Base-by-base conservation (phyloP, 2,329 filamentous ascomycete species). In the Rhexocercosporidium sp. region DNA sequence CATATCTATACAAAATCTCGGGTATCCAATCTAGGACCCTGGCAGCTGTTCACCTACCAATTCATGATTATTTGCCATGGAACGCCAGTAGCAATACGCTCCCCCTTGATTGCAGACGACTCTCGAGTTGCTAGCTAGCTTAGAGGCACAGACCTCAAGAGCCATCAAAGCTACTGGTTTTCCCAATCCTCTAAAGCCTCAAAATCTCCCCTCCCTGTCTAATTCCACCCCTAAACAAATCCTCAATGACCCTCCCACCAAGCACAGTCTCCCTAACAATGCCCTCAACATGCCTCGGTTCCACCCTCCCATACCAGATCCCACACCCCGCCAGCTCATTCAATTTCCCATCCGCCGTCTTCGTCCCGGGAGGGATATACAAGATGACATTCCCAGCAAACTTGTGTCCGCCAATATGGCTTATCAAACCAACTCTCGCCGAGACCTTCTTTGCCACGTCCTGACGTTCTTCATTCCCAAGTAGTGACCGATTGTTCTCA, bases 361-460 rank as follows among this genome's bases (percentile, higher is more conserved):
- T 81, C 69, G 82, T 67, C 0, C 75, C 75, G 0, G 89, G 90
- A 4, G 93, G 92, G 5, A 96, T 77, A 74, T 96, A 96, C 1
- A 96, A 79, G 57, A 96, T 93, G 41, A 95, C 86, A 77, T 96
- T 96, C 1, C 93, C 93, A 0, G 93, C 93, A 77, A 90, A 95
- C 77, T 94, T 94, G 79, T 96, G 93, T 0, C 93, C 93, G 0
- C 92, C 92, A 62, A 96, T 89, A 74, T 96, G 93, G 68, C 90
- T 93, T 64, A 94, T 91, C 64, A 90, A 75, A 0, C 87, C 92
- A 0, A 94, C 85, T 57, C 89, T 81, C 1, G 88, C 91, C 9
- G 49, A 18, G 1, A 1, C 1, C 20, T 51, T 51, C 14, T 6
- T 12, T 2, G 20, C 20, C 2, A 4, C 37, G 2, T 49, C 25